These are phyloP conservation scores for Danielia reshetovae DNA, from an alignment of 805 yeast genomes.

Conservation along the genomic window DNA sequence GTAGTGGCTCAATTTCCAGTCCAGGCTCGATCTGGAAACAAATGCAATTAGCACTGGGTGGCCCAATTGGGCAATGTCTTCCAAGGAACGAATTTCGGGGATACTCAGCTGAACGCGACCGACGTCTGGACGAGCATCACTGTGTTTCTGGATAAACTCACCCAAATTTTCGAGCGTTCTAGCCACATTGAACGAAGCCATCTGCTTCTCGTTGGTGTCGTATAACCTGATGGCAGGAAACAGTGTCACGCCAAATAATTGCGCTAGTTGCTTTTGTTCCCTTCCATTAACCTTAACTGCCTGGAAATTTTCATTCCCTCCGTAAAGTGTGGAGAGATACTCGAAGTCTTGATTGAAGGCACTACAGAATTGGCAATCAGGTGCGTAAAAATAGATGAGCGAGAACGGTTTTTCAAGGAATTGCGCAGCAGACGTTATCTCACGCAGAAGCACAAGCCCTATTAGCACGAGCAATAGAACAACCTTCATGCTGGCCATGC, in stretches of 20 bases:
- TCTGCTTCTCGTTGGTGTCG: constrained; percentile 36
- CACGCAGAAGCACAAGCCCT: constrained; percentile 4
- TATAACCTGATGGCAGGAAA: constrained; percentile 51
- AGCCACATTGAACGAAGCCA: constrained; percentile 31
- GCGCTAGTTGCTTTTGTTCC: constrained; percentile 28
- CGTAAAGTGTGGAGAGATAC: constrained; percentile 41
- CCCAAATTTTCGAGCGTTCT: constrained; percentile 11
- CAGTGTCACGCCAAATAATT: constrained; percentile 35
- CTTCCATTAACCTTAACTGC: constrained; percentile 27
- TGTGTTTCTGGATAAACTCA: constrained; percentile 7
- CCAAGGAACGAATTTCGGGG: neutral
- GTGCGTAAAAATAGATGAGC: constrained; percentile 45
- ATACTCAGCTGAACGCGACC: neutral
- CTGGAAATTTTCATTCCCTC: constrained; percentile 27
- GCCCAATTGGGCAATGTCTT: neutral
- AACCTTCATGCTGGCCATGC: constrained; percentile 1
- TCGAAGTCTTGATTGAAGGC: constrained; percentile 30
- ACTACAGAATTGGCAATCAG: constrained; percentile 32
- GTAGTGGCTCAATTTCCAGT: constrained; percentile 29
- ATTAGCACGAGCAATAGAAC: neutral
- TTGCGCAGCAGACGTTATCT: constrained; percentile 6
- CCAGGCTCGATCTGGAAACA: constrained; percentile 11
- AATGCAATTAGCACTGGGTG: constrained; percentile 12
- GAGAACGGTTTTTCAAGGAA: constrained; percentile 20
- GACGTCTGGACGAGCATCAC: constrained; percentile 3